These are phyloP conservation scores for Puccinellia tenuiflora DNA, from an alignment of 176 grass and related monocot genomes.

Conservation along the genomic window DNA sequence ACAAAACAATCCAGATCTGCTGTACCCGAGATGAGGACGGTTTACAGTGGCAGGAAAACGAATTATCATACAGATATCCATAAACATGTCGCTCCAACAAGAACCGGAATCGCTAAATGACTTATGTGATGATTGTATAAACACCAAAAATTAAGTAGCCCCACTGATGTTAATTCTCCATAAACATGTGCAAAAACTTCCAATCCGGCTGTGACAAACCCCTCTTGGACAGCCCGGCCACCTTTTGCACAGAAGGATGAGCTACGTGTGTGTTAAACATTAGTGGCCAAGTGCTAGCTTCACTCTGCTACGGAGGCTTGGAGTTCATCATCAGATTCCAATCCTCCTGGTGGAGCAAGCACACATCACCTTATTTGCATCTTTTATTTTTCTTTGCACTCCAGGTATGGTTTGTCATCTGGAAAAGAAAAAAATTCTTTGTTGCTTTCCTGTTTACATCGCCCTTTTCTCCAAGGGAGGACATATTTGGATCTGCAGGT, in stretches of 20 bases:
- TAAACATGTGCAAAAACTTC: conserved; percentile 98
- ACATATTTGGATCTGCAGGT: not conserved
- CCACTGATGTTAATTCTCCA: too few species aligned
- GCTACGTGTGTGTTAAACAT: too few species aligned
- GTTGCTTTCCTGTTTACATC: not conserved
- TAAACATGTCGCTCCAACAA: not conserved
- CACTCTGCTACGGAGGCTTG: conserved; percentile 20
- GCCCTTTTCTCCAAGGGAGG: not conserved
- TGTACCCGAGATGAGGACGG: not conserved
- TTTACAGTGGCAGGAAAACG: not conserved
- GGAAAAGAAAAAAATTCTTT: too few species aligned
- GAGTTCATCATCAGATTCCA: conserved; percentile 30
- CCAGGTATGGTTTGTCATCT: not conserved
- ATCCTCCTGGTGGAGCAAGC: conserved; percentile 32
- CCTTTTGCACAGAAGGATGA: conserved; percentile 77
- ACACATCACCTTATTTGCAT: conserved; percentile 10
- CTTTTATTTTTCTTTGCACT: not conserved
- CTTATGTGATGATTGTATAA: too few species aligned
- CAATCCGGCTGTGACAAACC: conserved; percentile 79
- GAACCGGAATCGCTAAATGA: not conserved
- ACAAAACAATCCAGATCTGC: not conserved
- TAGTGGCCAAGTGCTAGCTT: conserved; percentile 20
- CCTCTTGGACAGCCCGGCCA: conserved; percentile 69
- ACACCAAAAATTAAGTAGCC: not conserved
- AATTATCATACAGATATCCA: not conserved